A percentile compares a stretch with the other conserved stretches of the same genome.
Conservation (phyloP, 768 basidiomycete species). For the Clathrus columnatus region DNA sequence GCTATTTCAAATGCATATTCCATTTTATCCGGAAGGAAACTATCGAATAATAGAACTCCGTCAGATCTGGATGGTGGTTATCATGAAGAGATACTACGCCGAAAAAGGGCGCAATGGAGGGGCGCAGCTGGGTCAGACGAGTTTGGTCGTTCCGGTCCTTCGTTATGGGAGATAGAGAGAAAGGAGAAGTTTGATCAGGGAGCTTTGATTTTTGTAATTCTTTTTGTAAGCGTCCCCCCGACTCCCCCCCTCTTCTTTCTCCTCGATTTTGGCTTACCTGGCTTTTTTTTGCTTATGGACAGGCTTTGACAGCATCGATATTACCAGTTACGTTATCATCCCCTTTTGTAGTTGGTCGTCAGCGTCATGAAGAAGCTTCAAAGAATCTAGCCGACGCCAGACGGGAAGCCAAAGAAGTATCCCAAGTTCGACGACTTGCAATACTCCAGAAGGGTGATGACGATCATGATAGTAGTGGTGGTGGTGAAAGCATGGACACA, state of each 20-base stretch:
- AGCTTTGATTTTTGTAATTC: conserved; percentile 28
- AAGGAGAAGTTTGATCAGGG: conserved; percentile 28
- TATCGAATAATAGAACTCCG: background rate
- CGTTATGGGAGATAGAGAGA: conserved; percentile 17
- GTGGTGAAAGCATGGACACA: background rate
- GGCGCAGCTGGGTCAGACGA: conserved; percentile 20
- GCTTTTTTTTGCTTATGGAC: conserved; percentile 14
- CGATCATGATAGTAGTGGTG: no score
- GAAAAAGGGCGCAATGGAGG: conserved; percentile 25
- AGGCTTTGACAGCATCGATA: conserved; percentile 24
- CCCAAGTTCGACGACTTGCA: conserved; percentile 24
- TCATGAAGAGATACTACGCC: conserved; percentile 42
- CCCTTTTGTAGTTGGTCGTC: conserved; percentile 29
- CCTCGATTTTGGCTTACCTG: conserved; percentile 23
- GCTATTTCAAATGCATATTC: conserved; percentile 60
- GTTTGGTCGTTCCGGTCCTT: background rate
- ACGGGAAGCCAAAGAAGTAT: conserved; percentile 45
- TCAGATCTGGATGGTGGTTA: conserved; percentile 17
- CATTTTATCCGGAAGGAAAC: conserved; percentile 32
- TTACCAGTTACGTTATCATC: conserved; percentile 35
- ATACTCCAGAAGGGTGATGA: no score
- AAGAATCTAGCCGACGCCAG: conserved; percentile 52
- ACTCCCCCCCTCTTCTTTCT: background rate
- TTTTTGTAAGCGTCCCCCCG: background rate
- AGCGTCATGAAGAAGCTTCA: conserved; percentile 43